These are phyloP conservation scores for Cladosporium phlei DNA, from an alignment of 2,329 filamentous ascomycete species.

Conservation along the genomic window DNA sequence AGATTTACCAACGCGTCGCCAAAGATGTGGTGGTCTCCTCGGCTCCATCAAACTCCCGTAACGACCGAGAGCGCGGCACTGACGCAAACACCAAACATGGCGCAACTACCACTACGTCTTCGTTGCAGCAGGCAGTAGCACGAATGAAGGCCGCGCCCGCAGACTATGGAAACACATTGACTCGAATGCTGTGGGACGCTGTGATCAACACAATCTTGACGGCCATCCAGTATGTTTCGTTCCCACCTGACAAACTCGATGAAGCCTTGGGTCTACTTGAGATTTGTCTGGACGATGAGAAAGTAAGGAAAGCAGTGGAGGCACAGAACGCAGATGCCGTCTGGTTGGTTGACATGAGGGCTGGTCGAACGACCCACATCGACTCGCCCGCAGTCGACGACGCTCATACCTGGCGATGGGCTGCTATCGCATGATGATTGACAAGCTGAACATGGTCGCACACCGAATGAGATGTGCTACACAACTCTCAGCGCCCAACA, in stretches of 20 bases:
- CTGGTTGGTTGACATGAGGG: conserved; percentile 57
- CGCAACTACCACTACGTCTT: background rate
- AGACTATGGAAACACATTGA: conserved; percentile 14
- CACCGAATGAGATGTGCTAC: background rate
- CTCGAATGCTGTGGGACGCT: conserved; percentile 30
- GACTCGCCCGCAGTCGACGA: background rate
- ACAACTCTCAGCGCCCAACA: conserved; percentile 1
- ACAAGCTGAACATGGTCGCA: too few species aligned
- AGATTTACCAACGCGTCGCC: conserved; percentile 19
- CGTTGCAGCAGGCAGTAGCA: conserved; percentile 16
- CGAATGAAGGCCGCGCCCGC: conserved; percentile 19
- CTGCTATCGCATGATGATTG: conserved; percentile 13
- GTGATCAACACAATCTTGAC: conserved; percentile 41
- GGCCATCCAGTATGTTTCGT: conserved; percentile 57
- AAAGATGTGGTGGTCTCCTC: background rate
- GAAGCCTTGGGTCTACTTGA: conserved; percentile 61
- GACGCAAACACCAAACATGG: background rate
- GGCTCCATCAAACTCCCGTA: background rate
- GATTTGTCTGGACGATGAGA: conserved; percentile 31
- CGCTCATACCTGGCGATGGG: conserved; percentile 9
- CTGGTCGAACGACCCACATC: conserved; percentile 13
- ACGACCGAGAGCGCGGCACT: background rate
- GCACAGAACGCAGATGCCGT: conserved; percentile 68
- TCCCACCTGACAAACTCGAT: conserved; percentile 68
- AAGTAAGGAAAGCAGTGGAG: conserved; percentile 57